Conservation (phyloP, 2,329 filamentous ascomycete genomes). For the Trichoderma hamatum region DNA sequence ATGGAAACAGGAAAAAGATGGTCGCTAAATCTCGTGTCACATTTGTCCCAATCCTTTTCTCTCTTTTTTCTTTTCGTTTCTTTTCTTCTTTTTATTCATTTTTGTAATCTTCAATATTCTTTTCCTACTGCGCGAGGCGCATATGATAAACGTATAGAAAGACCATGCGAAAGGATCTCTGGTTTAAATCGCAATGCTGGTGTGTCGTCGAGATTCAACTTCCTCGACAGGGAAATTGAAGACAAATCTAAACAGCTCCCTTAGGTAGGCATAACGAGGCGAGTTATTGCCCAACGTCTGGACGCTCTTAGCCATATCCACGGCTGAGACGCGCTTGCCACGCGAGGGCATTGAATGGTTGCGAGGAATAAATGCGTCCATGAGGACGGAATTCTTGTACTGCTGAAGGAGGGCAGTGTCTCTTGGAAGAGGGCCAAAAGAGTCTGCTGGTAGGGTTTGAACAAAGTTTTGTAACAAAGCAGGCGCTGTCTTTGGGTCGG, state of each 20-base stretch:
- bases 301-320: constrained; percentile 81
- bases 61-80: not conserved
- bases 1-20: constrained; percentile 22
- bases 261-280: constrained; percentile 73
- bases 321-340: constrained; percentile 64
- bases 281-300: constrained; percentile 71
- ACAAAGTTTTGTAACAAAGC: constrained; percentile 73
- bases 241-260: constrained; percentile 80
- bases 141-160: not conserved
- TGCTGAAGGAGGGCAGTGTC: constrained; percentile 73
- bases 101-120: not conserved
- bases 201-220: constrained; percentile 65
- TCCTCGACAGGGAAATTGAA: constrained; percentile 86
- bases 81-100: not conserved
- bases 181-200: constrained; percentile 59
- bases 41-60: not conserved
- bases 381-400: constrained; percentile 79
- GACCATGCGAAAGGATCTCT: not conserved
- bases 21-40: constrained; percentile 1
- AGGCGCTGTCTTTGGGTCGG: constrained; percentile 49
- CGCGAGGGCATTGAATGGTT: constrained; percentile 49
- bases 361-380: constrained; percentile 62
- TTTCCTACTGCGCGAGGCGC: not conserved
- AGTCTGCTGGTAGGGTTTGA: constrained; percentile 71
- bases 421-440: constrained; percentile 73